These are phyloP conservation scores for Nelumbo lutea DNA, from an alignment of 164 flowering plant species.

Conservation along the genomic window DNA sequence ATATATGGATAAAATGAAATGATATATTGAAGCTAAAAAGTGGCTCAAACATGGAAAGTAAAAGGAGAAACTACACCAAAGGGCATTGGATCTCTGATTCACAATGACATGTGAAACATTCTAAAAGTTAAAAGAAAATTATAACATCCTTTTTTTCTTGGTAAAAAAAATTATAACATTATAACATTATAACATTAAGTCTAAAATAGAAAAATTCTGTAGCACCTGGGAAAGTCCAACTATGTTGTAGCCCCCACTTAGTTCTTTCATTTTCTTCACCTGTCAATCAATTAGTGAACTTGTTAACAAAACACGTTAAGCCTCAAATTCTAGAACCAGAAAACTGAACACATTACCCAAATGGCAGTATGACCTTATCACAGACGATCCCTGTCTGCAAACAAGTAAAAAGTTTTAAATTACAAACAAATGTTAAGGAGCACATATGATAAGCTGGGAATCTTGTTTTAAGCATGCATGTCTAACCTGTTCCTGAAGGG, in stretches of 20 bases:
- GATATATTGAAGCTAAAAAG: background rate
- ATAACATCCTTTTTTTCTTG: background rate
- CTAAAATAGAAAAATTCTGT: background rate
- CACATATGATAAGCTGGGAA: background rate
- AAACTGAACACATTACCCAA: constrained; percentile 6
- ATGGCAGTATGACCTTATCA: constrained; percentile 52
- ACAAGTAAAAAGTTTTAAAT: constrained; percentile 6
- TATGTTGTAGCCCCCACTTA: constrained; percentile 78
- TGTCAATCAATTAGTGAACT: constrained; percentile 24
- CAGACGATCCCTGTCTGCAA: constrained; percentile 68
- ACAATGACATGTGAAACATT: background rate
- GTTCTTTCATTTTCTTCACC: constrained; percentile 85
- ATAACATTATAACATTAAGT: background rate
- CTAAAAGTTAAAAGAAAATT: background rate
- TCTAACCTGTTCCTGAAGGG: constrained; percentile 67
- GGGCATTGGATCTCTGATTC: background rate
- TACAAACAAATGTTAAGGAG: constrained; percentile 3
- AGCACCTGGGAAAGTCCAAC: constrained; percentile 97
- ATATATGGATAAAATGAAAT: background rate
- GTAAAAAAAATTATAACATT: background rate
- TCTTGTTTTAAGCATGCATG: background rate
- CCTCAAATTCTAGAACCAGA: constrained; percentile 3
- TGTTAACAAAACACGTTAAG: constrained; percentile 6
- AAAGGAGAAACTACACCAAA: background rate
- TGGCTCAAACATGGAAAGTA: background rate